Evolutionary conservation across 371 early-diverging fungal species (phyloP).

Genomic region (Apophysomyces ossiformis): DNA sequence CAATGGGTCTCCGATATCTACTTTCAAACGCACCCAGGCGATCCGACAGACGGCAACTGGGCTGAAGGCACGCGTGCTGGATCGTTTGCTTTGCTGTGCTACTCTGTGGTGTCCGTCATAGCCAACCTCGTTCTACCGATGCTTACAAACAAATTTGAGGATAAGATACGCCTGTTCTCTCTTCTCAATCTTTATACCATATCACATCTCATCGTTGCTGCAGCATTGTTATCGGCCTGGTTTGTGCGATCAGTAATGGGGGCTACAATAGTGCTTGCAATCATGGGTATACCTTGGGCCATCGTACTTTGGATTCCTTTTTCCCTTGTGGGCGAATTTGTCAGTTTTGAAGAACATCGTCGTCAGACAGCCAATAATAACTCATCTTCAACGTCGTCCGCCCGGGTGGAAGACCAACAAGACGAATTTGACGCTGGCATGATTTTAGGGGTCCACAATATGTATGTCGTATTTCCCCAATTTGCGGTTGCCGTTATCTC

Average conservation of each 20-base stretch:
- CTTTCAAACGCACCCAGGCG: slow-evolving; percentile 39
- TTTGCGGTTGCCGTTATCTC: slow-evolving; percentile 65
- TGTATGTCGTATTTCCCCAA: slow-evolving; percentile 86
- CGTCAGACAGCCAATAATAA: slow-evolving; percentile 14
- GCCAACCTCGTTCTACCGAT: slow-evolving; percentile 64
- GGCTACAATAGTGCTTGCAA: slow-evolving; percentile 64
- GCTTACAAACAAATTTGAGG: slow-evolving; percentile 38
- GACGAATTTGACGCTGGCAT: slow-evolving; percentile 68
- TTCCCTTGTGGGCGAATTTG: slow-evolving; percentile 75
- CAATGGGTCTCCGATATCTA: slow-evolving; percentile 66
- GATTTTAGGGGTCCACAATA: slow-evolving; percentile 83
- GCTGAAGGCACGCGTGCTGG: slow-evolving; percentile 67
- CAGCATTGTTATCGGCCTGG: slow-evolving; percentile 59
- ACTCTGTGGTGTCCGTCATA: slow-evolving; percentile 66
- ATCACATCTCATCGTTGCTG: slow-evolving; percentile 62
- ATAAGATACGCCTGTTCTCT: slow-evolving; percentile 35
- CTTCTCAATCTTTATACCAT: slow-evolving; percentile 62
- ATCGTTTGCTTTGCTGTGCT: slow-evolving; percentile 73
- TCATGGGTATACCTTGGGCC: slow-evolving; percentile 79
- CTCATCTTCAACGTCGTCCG: slow-evolving; percentile 2
- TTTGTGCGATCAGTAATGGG: slow-evolving; percentile 51
- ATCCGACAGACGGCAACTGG: slow-evolving; percentile 36
- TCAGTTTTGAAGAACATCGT: slow-evolving; percentile 53
- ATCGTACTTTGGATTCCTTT: slow-evolving; percentile 81
- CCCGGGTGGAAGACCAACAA: slow-evolving; percentile 26